phyloP scores from a whole-genome alignment of 164 flowering plant species.

The Vitis labrusca region DNA sequence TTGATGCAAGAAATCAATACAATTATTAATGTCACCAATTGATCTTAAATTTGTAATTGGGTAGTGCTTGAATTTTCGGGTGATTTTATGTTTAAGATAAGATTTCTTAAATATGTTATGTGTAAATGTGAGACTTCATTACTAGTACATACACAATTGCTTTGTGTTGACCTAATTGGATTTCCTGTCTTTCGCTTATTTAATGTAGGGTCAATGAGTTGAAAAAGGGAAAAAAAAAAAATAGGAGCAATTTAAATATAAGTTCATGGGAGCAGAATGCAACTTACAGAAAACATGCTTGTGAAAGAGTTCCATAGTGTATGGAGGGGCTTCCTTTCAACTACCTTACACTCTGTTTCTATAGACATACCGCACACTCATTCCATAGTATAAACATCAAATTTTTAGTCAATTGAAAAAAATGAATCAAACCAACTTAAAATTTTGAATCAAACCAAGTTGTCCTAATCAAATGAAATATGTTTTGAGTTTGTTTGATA shows the following conservation, averaged over 20 bases:
- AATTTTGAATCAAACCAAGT: too few species aligned
- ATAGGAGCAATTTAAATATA: background rate
- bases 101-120: too few species aligned
- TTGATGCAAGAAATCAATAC: too few species aligned
- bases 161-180: background rate
- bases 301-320: constrained; percentile 63
- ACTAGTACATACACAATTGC: background rate
- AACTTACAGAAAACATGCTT: constrained; percentile 41
- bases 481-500: too few species aligned
- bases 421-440: too few species aligned
- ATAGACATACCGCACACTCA: constrained; percentile 43
- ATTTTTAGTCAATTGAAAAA: too few species aligned
- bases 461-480: too few species aligned
- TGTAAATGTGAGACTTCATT: background rate
- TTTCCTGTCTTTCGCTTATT: background rate
- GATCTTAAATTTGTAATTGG: too few species aligned
- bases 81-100: too few species aligned
- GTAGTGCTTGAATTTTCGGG: too few species aligned
- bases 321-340: constrained; percentile 65
- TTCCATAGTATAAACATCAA: constrained; percentile 29
- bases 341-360: constrained; percentile 57
- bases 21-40: too few species aligned
- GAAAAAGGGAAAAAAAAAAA: background rate
- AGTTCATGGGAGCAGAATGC: background rate
- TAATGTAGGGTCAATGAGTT: background rate